Base-by-base conservation (phyloP, 139 green algal genomes). In the Klebsormidium nitens region DNA sequence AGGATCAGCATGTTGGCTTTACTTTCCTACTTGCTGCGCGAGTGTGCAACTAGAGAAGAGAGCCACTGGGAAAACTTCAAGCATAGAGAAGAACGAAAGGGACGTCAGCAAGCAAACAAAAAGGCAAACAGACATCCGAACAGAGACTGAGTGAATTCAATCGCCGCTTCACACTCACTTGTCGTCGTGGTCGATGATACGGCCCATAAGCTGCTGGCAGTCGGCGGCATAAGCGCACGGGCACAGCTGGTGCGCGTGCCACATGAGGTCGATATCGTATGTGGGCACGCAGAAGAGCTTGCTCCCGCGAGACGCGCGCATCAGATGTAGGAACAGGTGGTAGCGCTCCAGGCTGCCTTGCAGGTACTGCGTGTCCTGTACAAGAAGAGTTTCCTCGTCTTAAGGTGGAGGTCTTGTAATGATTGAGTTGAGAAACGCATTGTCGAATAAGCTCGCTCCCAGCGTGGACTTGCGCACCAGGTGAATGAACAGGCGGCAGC, bases 231-330 rank as follows among this genome's bases (percentile, higher is more conserved):
- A 72, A 2, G 44, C 44, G n/a, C n/a, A n/a, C n/a, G n/a, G n/a
- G n/a, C n/a, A n/a, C n/a, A n/a, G n/a, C 65, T 64, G 58, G 47
- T 75, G 67, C 2, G 55, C 59, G 37, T 75, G 67, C 67, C 67
- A 75, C 34, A 75, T 69, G 19, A 75, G 52, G 55, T 75, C 67
- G n/a, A 75, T 58, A 35, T 75, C 52, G 36, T 75, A 75, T 19
- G 67, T 75, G 52, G 67, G 67, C 0, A 68, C 59, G 56, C 32
- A 32, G n/a, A 75, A 75, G 34, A 52, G 8, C 26, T 29, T 38
- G n/a, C n/a, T 2, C 55, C 40, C n/a, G 29, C 19, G 3, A 3
- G 19, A 6, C 29, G 29, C 11, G 34, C 44, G 23, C 40, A 70
- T 17, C 26, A 70, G 29, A 40, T 60, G n/a, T 8, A 70, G 63